A percentile compares a stretch with the other conserved stretches of the same genome.
Conservation (phyloP, 345 rosid species). For the Gynandropsis gynandra region DNA sequence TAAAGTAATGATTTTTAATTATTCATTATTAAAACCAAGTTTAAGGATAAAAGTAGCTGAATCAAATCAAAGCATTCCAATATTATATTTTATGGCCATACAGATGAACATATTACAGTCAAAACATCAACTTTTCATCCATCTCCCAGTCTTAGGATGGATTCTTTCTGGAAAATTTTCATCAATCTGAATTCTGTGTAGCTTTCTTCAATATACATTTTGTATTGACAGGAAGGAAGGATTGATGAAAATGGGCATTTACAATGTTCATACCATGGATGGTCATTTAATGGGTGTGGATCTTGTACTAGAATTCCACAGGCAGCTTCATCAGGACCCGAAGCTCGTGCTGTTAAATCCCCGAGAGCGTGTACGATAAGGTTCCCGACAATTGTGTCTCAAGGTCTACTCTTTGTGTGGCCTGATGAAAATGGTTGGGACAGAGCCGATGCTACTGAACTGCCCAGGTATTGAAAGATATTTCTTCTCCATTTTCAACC, state of each 20-base stretch:
- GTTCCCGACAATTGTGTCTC: constrained; percentile 87
- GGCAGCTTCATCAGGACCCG: constrained; percentile 85
- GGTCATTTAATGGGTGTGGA: constrained; percentile 90
- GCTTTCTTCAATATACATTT: background rate
- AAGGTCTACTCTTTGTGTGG: constrained; percentile 96
- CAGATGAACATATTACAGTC: no score
- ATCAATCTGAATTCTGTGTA: background rate
- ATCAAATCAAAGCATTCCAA: no score
- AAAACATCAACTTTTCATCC: no score
- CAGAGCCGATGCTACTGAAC: constrained; percentile 66
- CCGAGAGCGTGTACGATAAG: constrained; percentile 73
- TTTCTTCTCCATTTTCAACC: background rate
- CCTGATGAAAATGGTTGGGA: constrained; percentile 88
- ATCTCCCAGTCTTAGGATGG: no score
- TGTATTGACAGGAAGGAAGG: constrained; percentile 67
- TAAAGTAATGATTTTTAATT: constrained; percentile 10
- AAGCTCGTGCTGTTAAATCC: constrained; percentile 77
- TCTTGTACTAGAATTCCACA: constrained; percentile 87
- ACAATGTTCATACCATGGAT: constrained; percentile 97
- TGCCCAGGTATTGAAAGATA: constrained; percentile 47
- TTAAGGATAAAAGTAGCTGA: no score
- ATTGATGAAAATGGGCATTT: constrained; percentile 92
- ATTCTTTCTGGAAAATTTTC: background rate
- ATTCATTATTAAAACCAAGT: background rate
- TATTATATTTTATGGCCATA: no score